Base-by-base conservation (phyloP, 805 yeast genomes). In the Suhomyces faveliae region DNA sequence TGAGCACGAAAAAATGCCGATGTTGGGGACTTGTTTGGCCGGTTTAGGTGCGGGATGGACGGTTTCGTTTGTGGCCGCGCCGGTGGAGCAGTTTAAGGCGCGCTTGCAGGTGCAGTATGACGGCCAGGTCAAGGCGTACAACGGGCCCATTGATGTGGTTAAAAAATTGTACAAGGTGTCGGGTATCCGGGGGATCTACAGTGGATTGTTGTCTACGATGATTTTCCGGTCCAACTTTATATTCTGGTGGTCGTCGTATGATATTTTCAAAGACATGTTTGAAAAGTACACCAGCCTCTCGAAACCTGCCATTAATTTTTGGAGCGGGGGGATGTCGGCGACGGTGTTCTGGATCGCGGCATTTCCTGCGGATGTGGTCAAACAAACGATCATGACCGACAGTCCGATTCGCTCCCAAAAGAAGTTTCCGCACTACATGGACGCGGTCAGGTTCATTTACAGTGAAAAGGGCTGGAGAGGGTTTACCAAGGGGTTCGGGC, bases 211-310 rank as follows among this genome's bases (percentile, higher is more conserved):
- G n/a, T 83, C 96, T 12, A 90, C 97, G 0, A 80, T 89, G 85
- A 78, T 90, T 11, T 90, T 90, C 71, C 77, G 97, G 62, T 83
- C 96, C 1, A 87, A 87, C 66, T 90, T 89, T 63, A 76, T 87
- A 29, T 87, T 88, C 49, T 89, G 95, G 92, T 90, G 97, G 97
- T 96, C 96, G 1, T 83, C 95, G 0, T 90, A 90, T 62, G 96
- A 89, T 60, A 48, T 89, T 7, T 77, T 89, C 63, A 87, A 95
- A 6, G 73, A 78, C 46, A 83, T 77, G 74, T 83, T 89, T 66
- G 76, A 79, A 54, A 71, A 74, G 5, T 73, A 87, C 56, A 89
- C 96, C 0, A 66, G 69, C 35, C 54, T 89, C 75, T 79, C 85
- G 42, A 79, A 79, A 35, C 81, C 94, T 1, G 73, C 89, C 0